Evolutionary conservation across 192 early-diverging fungal species (phyloP).

Genomic region (Backusella circina): DNA sequence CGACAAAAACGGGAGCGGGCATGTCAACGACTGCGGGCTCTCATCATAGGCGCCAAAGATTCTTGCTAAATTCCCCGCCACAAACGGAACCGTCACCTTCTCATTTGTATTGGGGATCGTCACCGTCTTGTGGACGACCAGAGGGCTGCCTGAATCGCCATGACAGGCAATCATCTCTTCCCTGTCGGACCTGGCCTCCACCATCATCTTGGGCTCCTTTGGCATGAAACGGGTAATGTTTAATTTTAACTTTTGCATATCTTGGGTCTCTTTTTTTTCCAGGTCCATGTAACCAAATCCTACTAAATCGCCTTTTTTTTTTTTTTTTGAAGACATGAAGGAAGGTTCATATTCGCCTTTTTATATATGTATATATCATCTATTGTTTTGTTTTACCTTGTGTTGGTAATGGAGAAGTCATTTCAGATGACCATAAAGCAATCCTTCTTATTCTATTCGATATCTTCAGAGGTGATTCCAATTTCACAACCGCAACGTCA

Average conservation of each 20-base stretch:
- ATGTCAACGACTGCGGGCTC: constrained; percentile 4
- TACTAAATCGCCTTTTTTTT: constrained; percentile 15
- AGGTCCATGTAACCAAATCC: constrained; percentile 19
- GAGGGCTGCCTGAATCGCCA: constrained; percentile 30
- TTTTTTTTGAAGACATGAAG: not conserved
- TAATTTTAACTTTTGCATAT: constrained; percentile 15
- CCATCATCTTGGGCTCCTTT: not conserved
- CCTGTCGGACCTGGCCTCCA: constrained; percentile 3
- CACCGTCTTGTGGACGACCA: constrained; percentile 4
- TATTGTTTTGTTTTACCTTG: constrained; percentile 17
- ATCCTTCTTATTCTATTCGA: constrained; percentile 10
- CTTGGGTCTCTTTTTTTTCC: constrained; percentile 6
- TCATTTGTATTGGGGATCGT: not conserved
- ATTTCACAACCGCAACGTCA: constrained; percentile 25
- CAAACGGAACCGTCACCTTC: constrained; percentile 1
- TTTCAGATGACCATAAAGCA: constrained; percentile 7
- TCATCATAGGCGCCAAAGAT: constrained; percentile 22
- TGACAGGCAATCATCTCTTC: constrained; percentile 22
- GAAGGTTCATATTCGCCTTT: not conserved
- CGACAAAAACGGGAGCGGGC: not conserved
- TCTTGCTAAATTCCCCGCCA: constrained; percentile 10
- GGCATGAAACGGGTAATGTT: constrained; percentile 16
- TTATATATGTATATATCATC: not conserved
- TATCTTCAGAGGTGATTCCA: constrained; percentile 6
- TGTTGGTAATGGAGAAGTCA: not conserved